These are phyloP conservation scores for Cardiospermum halicacabum DNA, from an alignment of 345 rosid species.

Conservation along the genomic window DNA sequence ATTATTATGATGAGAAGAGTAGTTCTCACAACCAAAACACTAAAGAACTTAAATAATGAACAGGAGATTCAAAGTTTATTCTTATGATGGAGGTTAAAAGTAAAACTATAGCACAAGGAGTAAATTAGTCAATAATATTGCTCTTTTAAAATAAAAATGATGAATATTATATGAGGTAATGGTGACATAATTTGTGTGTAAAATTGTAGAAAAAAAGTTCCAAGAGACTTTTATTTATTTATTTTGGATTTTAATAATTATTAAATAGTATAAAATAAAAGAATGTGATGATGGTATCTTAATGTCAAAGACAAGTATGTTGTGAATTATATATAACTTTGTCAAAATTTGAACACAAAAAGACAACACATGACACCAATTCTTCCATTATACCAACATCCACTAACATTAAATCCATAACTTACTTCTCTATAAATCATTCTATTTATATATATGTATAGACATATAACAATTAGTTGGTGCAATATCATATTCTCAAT, in stretches of 20 bases:
- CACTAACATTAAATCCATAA: not conserved
- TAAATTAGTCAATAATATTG: too few species aligned
- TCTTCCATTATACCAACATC: constrained; percentile 3
- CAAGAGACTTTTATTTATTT: too few species aligned
- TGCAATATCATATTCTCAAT: not conserved
- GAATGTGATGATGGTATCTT: constrained; percentile 16
- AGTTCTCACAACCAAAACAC: too few species aligned
- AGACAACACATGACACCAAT: not conserved
- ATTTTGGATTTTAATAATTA: not conserved
- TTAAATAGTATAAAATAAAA: not conserved
- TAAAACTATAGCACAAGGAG: too few species aligned
- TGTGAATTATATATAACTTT: not conserved
- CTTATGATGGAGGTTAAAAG: too few species aligned
- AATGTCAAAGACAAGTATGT: constrained; percentile 26
- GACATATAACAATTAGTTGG: not conserved
- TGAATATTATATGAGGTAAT: too few species aligned
- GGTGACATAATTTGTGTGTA: too few species aligned
- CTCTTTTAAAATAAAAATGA: too few species aligned
- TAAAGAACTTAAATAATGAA: too few species aligned
- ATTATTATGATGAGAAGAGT: too few species aligned
- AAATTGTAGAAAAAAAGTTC: not conserved
- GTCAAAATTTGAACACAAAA: not conserved
- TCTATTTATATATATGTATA: not conserved
- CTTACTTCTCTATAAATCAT: not conserved
- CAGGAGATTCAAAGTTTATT: too few species aligned